Base-by-base conservation (phyloP, 257 asterid species). In the Solanum habrochaites region DNA sequence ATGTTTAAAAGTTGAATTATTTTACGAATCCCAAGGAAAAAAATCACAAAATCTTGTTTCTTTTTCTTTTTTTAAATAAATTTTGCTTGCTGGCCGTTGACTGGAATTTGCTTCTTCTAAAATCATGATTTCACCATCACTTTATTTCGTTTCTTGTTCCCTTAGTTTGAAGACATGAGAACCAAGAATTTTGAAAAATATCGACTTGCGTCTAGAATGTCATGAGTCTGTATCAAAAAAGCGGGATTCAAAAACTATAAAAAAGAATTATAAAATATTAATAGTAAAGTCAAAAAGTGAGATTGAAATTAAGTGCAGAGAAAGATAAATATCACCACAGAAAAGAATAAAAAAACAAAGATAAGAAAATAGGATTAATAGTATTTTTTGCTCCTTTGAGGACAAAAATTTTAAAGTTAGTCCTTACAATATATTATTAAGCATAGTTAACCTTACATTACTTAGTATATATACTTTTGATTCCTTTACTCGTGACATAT, bases 31-130 rank as follows among this genome's bases (percentile, higher is more conserved):
- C 95, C 98, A 77, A 93, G 62, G 39, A 83, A 90, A 89, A 31
- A 70, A 31, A 31, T 70, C 25, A 16, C 86, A 90, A 71, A 25
- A 85, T 72, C 20, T 29, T 62, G 75, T 89, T 45, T 70, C 37
- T 87, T 85, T 37, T 62, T 29, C 3, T 62, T 62, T 62, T 88
- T 88, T 83, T 12, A n/a, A 66, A 21, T 16, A 32, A 32, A 7
- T 32, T 86, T 90, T 86, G 86, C 89, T 90, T 89, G 88, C 95
- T 91, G 91, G 90, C 92, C 88, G 92, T 93, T 90, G 95, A 91
- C 94, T 93, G 93, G 85, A 21, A 37, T 85, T 85, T 87, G 52
- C 89, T 91, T 80, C 83, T 88, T 91, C 92, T 62, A 88, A 86
- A 88, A 85, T 89, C 91, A 84, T 89, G 52, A 73, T 73, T 81